Conservation (phyloP, 345 rosid genomes). For the Euphorbia pulcherrima region DNA sequence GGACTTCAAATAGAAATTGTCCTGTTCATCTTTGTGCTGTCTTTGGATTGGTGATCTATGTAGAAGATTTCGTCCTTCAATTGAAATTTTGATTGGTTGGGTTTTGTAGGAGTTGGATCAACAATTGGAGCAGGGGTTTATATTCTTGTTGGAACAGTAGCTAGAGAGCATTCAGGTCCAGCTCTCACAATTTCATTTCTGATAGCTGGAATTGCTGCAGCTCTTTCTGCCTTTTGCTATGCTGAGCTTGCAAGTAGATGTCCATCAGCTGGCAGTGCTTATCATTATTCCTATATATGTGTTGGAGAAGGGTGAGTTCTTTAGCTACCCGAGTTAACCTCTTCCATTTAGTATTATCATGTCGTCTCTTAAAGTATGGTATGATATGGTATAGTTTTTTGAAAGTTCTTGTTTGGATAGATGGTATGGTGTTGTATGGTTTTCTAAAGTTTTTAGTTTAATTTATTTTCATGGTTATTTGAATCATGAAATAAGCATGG, state of each 20-base stretch:
- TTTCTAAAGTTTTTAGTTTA: too few relatives aligned
- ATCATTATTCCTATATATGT: slow-evolving; percentile 92
- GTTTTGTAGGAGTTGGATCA: slow-evolving; percentile 75
- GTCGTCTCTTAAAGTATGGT: too few relatives aligned
- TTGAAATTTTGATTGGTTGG: background rate
- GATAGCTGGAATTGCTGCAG: slow-evolving; percentile 91
- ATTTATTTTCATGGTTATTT: too few relatives aligned
- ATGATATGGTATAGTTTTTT: too few relatives aligned
- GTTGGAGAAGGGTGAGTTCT: slow-evolving; percentile 76
- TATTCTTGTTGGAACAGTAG: slow-evolving; percentile 94
- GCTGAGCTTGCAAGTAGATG: slow-evolving; percentile 95
- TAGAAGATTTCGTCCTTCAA: background rate
- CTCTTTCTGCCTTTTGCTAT: slow-evolving; percentile 93
- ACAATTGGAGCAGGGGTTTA: slow-evolving; percentile 99
- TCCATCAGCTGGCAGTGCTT: slow-evolving; percentile 99
- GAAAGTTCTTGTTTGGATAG: too few relatives aligned
- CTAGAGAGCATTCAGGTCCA: slow-evolving; percentile 97
- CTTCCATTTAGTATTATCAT: too few relatives aligned
- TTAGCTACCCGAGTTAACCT: too few relatives aligned
- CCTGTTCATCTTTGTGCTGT: background rate
- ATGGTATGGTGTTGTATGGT: too few relatives aligned
- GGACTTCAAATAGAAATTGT: background rate
- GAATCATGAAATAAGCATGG: too few relatives aligned
- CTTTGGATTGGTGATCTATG: background rate
- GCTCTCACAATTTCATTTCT: slow-evolving; percentile 84